Evolutionary conservation across 768 basidiomycete species (phyloP).

Genomic region (Cubamyces lactineus): DNA sequence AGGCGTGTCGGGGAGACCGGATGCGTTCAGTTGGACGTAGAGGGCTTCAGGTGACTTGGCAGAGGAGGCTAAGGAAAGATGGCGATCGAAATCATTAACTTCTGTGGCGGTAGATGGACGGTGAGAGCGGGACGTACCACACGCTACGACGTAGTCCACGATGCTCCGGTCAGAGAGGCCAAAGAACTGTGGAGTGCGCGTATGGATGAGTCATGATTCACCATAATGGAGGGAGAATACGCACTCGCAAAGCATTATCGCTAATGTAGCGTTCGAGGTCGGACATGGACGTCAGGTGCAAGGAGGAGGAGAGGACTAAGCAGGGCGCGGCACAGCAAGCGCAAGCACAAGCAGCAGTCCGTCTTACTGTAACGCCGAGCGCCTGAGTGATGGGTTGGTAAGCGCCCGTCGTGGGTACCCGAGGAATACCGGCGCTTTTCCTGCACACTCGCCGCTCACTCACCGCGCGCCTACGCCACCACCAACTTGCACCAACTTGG

Average conservation of each 20-base stretch:
- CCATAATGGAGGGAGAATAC: conserved; percentile 28
- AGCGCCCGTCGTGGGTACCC: not conserved
- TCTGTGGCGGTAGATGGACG: conserved; percentile 1
- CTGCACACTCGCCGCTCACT: no score
- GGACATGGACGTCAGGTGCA: conserved; percentile 47
- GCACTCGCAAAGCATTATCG: conserved; percentile 73
- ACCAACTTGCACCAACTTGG: not conserved
- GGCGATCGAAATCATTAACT: conserved; percentile 10
- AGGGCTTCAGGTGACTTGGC: conserved; percentile 81
- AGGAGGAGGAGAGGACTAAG: conserved; percentile 1
- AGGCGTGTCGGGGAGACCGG: conserved; percentile 81
- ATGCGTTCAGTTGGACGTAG: conserved; percentile 70
- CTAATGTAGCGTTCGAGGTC: conserved; percentile 74
- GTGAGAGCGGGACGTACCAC: conserved; percentile 50
- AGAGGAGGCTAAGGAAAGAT: conserved; percentile 59
- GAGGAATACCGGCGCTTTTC: no score
- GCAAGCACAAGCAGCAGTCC: not conserved
- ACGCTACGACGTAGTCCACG: conserved; percentile 85
- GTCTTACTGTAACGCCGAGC: no score
- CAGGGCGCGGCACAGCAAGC: no score
- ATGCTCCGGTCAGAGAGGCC: conserved; percentile 83
- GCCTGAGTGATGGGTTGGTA: not conserved
- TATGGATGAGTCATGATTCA: not conserved
- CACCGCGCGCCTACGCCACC: not conserved
- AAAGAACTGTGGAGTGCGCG: conserved; percentile 57